phyloP scores from a whole-genome alignment of 2,329 filamentous ascomycete species.

The Penicillium sp. region DNA sequence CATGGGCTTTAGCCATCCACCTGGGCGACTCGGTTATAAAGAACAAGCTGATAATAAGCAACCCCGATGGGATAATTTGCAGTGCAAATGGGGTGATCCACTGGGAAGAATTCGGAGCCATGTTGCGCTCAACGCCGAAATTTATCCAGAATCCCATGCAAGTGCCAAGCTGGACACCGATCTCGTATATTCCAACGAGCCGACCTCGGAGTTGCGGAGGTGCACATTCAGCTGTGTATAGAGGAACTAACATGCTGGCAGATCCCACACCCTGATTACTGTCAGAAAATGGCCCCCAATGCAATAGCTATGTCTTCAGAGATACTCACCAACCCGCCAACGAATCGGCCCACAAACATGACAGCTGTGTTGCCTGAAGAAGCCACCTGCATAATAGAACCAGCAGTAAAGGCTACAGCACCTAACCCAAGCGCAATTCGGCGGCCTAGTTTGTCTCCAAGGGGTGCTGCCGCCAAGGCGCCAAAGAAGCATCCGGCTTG shows the following conservation, averaged over 20 bases:
- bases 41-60: constrained; percentile 59
- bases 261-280: constrained; percentile 33
- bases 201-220: constrained; percentile 57
- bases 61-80: constrained; percentile 60
- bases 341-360: constrained; percentile 62
- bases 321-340: constrained; percentile 20
- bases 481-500: constrained; percentile 22
- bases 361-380: constrained; percentile 55
- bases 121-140: constrained; percentile 44
- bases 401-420: constrained; percentile 56
- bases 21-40: constrained; percentile 63
- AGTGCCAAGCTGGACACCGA: constrained; percentile 49
- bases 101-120: constrained; percentile 43
- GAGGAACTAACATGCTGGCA: constrained; percentile 55
- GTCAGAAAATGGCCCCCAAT: too few relatives aligned
- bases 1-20: constrained; percentile 63
- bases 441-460: constrained; percentile 50
- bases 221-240: constrained; percentile 58
- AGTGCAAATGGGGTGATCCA: constrained; percentile 62
- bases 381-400: constrained; percentile 61
- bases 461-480: constrained; percentile 33
- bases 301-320: too few relatives aligned
- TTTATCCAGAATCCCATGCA: constrained; percentile 51
- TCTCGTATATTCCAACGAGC: constrained; percentile 59
- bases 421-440: constrained; percentile 53